phyloP scores from a whole-genome alignment of 2,329 filamentous ascomycete species.

The Trichoderma endophyticum region DNA sequence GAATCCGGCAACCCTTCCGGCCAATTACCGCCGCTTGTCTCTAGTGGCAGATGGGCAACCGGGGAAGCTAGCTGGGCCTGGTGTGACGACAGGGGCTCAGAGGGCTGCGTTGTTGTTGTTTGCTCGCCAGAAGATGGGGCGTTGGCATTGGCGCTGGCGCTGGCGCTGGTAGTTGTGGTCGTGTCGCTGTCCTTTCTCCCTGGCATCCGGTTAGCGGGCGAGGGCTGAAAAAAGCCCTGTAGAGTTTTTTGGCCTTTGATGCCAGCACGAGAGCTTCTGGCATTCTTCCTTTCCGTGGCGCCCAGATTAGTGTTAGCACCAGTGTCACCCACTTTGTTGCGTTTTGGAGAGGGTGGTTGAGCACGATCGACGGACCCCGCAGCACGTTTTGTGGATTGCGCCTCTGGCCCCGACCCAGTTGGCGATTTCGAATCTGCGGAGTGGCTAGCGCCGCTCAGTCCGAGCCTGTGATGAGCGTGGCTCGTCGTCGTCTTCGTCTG shows the following conservation, averaged over 20 bases:
- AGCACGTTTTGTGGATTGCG: conserved; percentile 1
- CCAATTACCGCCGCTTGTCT: not conserved
- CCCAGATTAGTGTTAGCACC: not conserved
- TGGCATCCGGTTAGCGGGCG: conserved; percentile 11
- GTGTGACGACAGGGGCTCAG: not conserved
- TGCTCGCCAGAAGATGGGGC: not conserved
- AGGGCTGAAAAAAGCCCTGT: conserved; percentile 73
- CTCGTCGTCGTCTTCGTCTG: not conserved
- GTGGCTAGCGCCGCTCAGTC: not conserved
- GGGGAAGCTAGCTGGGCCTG: not conserved
- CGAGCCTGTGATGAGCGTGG: not conserved
- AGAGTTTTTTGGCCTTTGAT: conserved; percentile 53
- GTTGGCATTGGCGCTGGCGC: conserved; percentile 19
- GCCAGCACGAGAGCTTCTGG: not conserved
- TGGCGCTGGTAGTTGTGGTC: conserved; percentile 15
- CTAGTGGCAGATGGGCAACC: not conserved
- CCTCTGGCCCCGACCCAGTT: not conserved
- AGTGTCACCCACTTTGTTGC: conserved; percentile 2
- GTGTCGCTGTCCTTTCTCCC: conserved; percentile 11
- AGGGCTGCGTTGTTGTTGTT: not conserved
- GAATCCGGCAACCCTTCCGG: not conserved
- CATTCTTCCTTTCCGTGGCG: not conserved
- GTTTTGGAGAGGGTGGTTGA: not conserved
- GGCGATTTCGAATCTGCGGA: not conserved
- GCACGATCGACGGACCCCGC: conserved; percentile 4